Evolutionary conservation across 805 yeast species (phyloP), one percentile per base, ranked within the genome.

Genomic region (Kluyveromyces starmeri): DNA sequence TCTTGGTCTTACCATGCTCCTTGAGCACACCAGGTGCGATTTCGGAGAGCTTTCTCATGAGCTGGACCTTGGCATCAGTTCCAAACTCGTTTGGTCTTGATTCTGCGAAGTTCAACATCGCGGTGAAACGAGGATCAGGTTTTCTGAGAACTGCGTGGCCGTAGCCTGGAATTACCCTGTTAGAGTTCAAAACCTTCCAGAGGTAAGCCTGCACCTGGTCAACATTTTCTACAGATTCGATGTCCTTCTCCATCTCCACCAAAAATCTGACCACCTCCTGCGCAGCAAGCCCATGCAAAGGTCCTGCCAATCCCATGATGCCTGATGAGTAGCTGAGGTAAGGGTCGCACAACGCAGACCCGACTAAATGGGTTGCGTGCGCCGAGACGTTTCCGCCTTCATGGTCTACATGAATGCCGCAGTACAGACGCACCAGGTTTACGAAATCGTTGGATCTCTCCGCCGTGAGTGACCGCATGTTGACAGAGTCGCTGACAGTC

Each of bases 311-410:
- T 61, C 92, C 92, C 64, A 79, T 77, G 61, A 81, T 59, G 62
- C 92, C 92, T 32, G 92, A 88, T 37, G 92, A 78, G 40, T 77
- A 67, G 26, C 88, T 78, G 43, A 82, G 66, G 70, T 67, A 82
- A 51, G 92, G 89, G 28, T 83, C 78, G 20, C 84, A 73, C 44
- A 81, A 67, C 27, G 92, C 88, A 8, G 88, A 79, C 50, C 92
- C 92, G 43, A 81, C 92, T 56, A 81, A 65, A 63, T 82, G 89
- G 39, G 92, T 81, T 45, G 92, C 76, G 66, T 81, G 92, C 32
- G 92, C 92, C 43, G 85, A 77, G 41, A 81, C 92, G 57, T 81
- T 81, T 62, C 92, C 92, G 65, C 92, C 88, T 64, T 79, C 88
- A 62, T 79, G 88, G 57, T 80, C 88, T 28, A 80, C 75, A 67